Base-by-base conservation (phyloP, 2,329 filamentous ascomycete genomes). In the Fusarium tricinctum region DNA sequence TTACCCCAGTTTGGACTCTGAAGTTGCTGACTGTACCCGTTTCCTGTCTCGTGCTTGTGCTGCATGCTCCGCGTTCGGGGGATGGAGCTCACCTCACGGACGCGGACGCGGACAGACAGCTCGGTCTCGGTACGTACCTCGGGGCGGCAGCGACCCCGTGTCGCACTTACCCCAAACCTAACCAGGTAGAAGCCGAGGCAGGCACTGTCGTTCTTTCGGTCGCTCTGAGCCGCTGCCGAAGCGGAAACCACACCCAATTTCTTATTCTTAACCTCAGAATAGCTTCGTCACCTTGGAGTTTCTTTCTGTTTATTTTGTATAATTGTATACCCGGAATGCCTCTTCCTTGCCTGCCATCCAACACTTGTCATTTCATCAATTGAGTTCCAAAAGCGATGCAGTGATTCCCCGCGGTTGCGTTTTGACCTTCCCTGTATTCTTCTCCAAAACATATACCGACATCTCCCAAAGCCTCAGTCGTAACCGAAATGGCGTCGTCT, bases 401-500 rank as follows among this genome's bases (percentile, higher is more conserved):
- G 49, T 64, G 55, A 62, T 30, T 57, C 58, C 63, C 63, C 63
- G 55, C 63, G 68, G 47, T 65, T 68, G 59, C 59, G 63, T 46
- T 39, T 65, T 40, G 49, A 69, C 58, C 59, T 70, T 47, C 38
- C 26, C 51, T 20, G 33, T 59, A 53, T 56, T 45, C 55, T 66
- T 54, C 58, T 61, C 66, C 38, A 43, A 51, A 23, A 42, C 23
- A 47, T 33, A 39, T 54, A 53, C 28, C 53, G n/a, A 30, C 46
- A 48, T 35, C 30, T 15, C 33, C 32, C 44, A 42, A 52, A 53
- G 26, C 45, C 38, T 47, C 28, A 44, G 17, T 40, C 33, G 15
- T 19, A n/a, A 38, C 42, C 62, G 62, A 56, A 13, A 79, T 79
- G 77, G 69, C 78, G 44, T 73, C 75, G 44, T 65, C 74, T 47